Base-by-base conservation (phyloP, 768 basidiomycete genomes). In the Leucosporidium creatinivorum region DNA sequence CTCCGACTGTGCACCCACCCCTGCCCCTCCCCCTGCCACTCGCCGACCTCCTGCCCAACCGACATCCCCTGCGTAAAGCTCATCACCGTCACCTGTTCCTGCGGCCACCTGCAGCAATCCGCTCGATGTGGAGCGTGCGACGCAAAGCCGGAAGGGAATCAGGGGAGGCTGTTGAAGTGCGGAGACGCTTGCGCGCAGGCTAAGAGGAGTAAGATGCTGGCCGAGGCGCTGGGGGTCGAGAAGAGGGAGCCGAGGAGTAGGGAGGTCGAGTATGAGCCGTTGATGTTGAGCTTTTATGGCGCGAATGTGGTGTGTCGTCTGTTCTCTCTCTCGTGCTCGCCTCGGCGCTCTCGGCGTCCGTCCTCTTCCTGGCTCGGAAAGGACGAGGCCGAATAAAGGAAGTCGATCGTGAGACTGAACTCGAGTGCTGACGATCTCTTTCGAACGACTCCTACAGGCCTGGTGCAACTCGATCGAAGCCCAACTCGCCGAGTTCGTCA, bases 141-240 rank as follows among this genome's bases (percentile, higher is more conserved):
- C 1, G 74, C 81, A 2, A 81, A 82, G 61, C 80, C 85, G 4
- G 75, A 78, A 0, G 82, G 82, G 7, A 79, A 81, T 71, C 74
- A 80, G 68, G 70, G 80, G 1, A 79, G 82, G 54, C 77, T 79
- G 55, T 80, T 87, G 13, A 88, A 88, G 70, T 99, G 96, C 75
- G 85, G 85, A 21, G 86, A 84, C 55, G 91, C 94, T 54, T 99
- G 96, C 73, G 81, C 80, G 48, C 81, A 91, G 59, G 89, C 87
- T 54, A 89, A 93, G 76, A 84, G 96, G 17, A 97, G 96, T 73
- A 89, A 87, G 0, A 81, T 85, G 47, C 79, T 99, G 12, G 96
- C 96, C 0, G 91, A 93, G 49, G 96, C 96, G 2, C 79, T 99
- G 7, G 93, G 93, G 0, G 94, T 98, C 74, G 86, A 80, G 49